phyloP scores from a whole-genome alignment of 495 filamentous ascomycete genomes.

The Talaromyces thailandensis region DNA sequence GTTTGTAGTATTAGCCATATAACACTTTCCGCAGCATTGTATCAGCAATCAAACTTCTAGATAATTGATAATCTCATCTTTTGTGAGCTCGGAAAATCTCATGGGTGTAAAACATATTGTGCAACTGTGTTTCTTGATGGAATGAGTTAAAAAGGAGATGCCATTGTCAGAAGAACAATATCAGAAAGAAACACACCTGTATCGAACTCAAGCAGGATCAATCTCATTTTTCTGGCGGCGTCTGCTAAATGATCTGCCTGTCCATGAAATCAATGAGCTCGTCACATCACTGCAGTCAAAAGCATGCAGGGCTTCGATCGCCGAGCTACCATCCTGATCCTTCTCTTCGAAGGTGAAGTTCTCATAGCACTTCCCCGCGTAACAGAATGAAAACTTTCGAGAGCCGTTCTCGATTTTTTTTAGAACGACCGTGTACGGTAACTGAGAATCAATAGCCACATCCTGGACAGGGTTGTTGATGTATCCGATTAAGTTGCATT shows the following conservation, averaged over 20 bases:
- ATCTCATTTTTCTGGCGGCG: neutral
- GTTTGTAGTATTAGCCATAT: neutral
- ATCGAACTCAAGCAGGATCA: neutral
- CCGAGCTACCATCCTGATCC: neutral
- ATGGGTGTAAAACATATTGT: neutral
- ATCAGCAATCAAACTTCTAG: neutral
- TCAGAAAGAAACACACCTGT: neutral
- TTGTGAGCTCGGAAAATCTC: neutral
- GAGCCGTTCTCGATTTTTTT: neutral
- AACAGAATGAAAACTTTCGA: constrained; percentile 1
- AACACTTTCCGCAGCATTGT: neutral
- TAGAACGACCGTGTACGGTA: neutral
- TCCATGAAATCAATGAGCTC: neutral
- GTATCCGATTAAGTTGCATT: neutral
- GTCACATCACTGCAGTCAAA: neutral
- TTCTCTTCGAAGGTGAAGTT: neutral
- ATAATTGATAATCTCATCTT: neutral
- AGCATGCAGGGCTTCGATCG: neutral
- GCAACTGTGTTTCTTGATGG: neutral
- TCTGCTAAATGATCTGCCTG: neutral
- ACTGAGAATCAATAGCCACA: neutral
- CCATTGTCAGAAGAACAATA: neutral
- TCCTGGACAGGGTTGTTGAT: neutral
- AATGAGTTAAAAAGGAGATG: neutral
- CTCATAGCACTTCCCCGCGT: neutral